These are phyloP conservation scores for Ilex asprella DNA, from an alignment of 257 asterid genomes.

Conservation along the genomic window DNA sequence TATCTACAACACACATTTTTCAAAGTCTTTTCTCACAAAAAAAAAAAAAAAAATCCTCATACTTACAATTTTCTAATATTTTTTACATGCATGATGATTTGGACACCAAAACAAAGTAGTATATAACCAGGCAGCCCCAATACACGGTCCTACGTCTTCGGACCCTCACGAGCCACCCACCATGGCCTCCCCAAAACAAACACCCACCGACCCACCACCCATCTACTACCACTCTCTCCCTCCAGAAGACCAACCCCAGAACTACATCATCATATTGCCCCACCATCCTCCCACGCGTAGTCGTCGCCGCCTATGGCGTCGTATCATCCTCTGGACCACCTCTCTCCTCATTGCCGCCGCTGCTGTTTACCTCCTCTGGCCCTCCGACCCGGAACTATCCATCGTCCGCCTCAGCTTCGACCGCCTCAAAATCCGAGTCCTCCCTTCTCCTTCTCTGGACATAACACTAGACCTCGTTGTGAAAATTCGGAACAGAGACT, in stretches of 20 bases:
- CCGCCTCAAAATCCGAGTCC: constrained; percentile 39
- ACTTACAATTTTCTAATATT: too few species aligned
- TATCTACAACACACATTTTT: too few species aligned
- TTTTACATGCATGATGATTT: too few species aligned
- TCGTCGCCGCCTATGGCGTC: constrained; percentile 36
- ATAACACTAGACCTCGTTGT: constrained; percentile 54
- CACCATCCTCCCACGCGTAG: constrained; percentile 26
- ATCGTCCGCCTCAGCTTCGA: constrained; percentile 59
- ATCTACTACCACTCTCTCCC: constrained; percentile 43
- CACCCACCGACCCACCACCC: constrained; percentile 18
- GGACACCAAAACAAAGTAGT: too few species aligned
- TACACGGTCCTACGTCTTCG: too few species aligned
- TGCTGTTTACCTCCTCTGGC: constrained; percentile 62
- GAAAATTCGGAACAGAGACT: constrained; percentile 51
- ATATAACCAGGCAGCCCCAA: too few species aligned
- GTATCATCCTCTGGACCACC: constrained; percentile 35
- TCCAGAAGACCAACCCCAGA: constrained; percentile 30
- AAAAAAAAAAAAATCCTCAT: too few species aligned
- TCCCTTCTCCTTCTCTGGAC: constrained; percentile 53
- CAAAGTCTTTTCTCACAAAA: too few species aligned
- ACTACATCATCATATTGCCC: constrained; percentile 50
- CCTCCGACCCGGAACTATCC: constrained; percentile 68
- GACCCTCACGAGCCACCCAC: too few species aligned
- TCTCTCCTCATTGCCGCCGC: constrained; percentile 36
- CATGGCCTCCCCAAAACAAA: constrained; percentile 2